Conservation (phyloP, 2,329 filamentous ascomycete species). For the Laburnicola sp. region DNA sequence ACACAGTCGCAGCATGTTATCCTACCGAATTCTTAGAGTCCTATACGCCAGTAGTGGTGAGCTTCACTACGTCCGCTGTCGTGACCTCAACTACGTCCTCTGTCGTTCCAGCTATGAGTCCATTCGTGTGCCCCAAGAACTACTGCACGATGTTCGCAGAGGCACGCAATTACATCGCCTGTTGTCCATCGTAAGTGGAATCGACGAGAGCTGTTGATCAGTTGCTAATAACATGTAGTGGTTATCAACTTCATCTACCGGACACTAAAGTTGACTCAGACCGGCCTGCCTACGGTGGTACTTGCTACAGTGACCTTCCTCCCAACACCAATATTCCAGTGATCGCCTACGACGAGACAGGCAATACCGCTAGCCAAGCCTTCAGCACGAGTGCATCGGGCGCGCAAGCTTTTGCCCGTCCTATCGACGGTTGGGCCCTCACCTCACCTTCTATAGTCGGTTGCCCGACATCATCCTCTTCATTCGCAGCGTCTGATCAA, state of each 20-base stretch:
- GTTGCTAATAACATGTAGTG: constrained; percentile 12
- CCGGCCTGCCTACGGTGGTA: constrained; percentile 32
- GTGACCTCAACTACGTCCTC: constrained; percentile 8
- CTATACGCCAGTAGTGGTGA: constrained; percentile 23
- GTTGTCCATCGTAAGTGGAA: constrained; percentile 31
- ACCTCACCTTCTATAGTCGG: constrained; percentile 15
- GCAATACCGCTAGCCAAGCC: constrained; percentile 15
- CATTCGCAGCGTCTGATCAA: constrained; percentile 3
- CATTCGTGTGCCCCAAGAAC: constrained; percentile 30
- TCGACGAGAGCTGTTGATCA: background rate
- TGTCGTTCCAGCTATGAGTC: constrained; percentile 30
- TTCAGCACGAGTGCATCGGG: constrained; percentile 11
- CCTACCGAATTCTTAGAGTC: constrained; percentile 26
- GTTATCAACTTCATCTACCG: constrained; percentile 24
- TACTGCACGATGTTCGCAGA: constrained; percentile 25
- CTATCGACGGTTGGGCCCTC: constrained; percentile 33
- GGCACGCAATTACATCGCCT: constrained; percentile 30
- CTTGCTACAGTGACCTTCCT: constrained; percentile 29
- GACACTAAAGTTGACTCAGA: constrained; percentile 17
- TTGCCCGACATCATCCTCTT: constrained; percentile 12
- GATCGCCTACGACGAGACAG: constrained; percentile 21
- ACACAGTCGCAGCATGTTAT: constrained; percentile 28
- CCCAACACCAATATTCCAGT: constrained; percentile 20
- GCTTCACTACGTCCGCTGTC: constrained; percentile 8
- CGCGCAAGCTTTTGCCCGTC: constrained; percentile 31